Evolutionary conservation across 2,329 filamentous ascomycete genomes (phyloP).

Genomic region (Alternaria ethzedia): DNA sequence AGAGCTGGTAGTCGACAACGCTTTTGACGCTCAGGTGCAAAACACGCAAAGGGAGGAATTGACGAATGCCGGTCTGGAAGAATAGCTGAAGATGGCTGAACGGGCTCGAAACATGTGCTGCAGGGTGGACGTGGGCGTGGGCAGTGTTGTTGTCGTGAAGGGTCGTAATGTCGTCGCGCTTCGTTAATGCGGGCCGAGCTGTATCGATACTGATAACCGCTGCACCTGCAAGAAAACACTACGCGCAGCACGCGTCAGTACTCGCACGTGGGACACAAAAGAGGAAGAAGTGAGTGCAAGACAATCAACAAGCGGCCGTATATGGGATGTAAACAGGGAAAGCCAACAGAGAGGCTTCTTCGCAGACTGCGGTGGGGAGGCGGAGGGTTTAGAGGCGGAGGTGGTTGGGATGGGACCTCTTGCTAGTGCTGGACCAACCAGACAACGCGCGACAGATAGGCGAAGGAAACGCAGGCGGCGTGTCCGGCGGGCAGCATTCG

Average conservation of each 20-base stretch:
- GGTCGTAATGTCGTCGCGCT: constrained; percentile 45
- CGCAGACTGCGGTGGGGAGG: constrained; percentile 41
- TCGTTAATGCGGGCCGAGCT: constrained; percentile 40
- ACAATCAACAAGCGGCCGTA: constrained; percentile 26
- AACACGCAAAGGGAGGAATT: constrained; percentile 39
- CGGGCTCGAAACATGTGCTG: constrained; percentile 29
- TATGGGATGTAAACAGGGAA: constrained; percentile 29
- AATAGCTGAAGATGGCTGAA: constrained; percentile 29
- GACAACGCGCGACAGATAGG: constrained; percentile 42
- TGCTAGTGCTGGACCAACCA: constrained; percentile 49
- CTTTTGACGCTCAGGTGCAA: constrained; percentile 42
- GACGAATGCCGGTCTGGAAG: constrained; percentile 35
- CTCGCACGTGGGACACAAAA: constrained; percentile 10
- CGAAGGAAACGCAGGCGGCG: constrained; percentile 42
- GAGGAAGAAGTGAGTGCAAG: constrained; percentile 9
- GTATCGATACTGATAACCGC: constrained; percentile 38
- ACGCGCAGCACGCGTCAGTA: constrained; percentile 35
- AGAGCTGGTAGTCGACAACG: constrained; percentile 28
- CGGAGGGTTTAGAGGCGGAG: constrained; percentile 49
- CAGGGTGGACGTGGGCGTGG: constrained; percentile 14
- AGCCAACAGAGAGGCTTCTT: constrained; percentile 32
- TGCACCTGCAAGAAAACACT: constrained; percentile 35
- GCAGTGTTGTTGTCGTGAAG: constrained; percentile 26
- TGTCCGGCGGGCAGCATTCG: constrained; percentile 9
- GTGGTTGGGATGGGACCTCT: constrained; percentile 50